Evolutionary conservation across 345 rosid species (phyloP), one percentile per base, ranked within the genome.

Genomic region (Murraya koenigii): DNA sequence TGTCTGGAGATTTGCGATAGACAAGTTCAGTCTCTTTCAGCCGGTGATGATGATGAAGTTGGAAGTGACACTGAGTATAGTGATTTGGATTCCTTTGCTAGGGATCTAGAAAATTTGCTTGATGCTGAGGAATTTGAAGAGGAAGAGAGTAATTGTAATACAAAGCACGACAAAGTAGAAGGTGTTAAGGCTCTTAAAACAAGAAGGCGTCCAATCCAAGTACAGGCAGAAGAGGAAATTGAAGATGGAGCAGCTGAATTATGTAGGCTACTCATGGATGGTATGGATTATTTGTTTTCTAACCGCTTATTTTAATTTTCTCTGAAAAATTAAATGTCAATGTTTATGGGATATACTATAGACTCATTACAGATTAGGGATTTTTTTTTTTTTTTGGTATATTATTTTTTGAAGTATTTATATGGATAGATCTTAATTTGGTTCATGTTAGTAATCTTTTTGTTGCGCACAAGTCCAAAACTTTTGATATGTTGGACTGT

Each of bases 1-100:
- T 96, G 99, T 78, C 98, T 92, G 87, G 99, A 96, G 81, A 96
- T 96, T 75, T 96, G 99, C 98, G 99, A 96, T 80, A 90, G 97
- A 75, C 98, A 94, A 84, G 87, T 90, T 81, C 91, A 87, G 82
- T 91, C 93, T 79, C 95, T 96, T 69, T 90, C 93, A 73, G 97
- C 94, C 47, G 84, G 80, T 75, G 93, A 93, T 80, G 91, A 89
- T 78, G 98, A 91, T 77, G 98, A 94, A 77, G 88, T 85, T 83
- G 97, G 87, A 77, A 94, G 99, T 28, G 98, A 96, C 75, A 89
- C 94, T 75, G 98, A 94, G 47, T 90, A 92, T 72, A 96, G 99
- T 86, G 99, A 95, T 77, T 88, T 96, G 77, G 99, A 96, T 90
- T 94, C 99, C 75, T 96, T 96, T 87, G 99, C 98, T 25, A 97